These are phyloP conservation scores for Mrakia frigida DNA, from an alignment of 768 basidiomycete species.

Conservation along the genomic window DNA sequence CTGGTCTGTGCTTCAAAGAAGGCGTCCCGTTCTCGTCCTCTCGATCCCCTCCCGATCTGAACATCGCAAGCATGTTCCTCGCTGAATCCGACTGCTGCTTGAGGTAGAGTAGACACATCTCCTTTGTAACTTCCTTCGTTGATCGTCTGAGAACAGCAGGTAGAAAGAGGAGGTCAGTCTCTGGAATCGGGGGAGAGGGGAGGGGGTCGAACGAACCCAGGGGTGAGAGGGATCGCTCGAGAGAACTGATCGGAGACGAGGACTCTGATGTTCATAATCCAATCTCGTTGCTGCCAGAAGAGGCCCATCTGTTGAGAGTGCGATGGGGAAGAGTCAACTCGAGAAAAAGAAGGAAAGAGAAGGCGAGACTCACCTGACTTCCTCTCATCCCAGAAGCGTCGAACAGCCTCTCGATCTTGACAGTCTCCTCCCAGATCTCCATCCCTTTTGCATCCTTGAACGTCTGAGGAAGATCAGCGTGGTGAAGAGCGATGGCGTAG, in stretches of 20 bases:
- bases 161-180: not conserved
- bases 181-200: not conserved
- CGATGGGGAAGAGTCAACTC: not conserved
- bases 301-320: not conserved
- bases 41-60: not conserved
- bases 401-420: not conserved
- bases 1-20: not conserved
- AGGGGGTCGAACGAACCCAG: not conserved
- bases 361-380: not conserved
- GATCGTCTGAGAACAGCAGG: not conserved
- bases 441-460: conserved; percentile 5
- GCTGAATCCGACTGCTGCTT: not conserved
- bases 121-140: not conserved
- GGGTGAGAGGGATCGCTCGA: not conserved
- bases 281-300: not conserved
- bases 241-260: not conserved
- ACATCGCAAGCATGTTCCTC: not conserved
- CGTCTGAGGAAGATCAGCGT: not conserved
- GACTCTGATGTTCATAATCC: not conserved
- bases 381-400: not conserved
- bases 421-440: conserved; percentile 14
- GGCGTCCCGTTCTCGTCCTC: not conserved
- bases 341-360: not conserved
- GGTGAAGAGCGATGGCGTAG: not conserved
- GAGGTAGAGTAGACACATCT: not conserved